Evolutionary conservation across 2,329 filamentous ascomycete species (phyloP).

Genomic region (Mycocentrospora acerina): DNA sequence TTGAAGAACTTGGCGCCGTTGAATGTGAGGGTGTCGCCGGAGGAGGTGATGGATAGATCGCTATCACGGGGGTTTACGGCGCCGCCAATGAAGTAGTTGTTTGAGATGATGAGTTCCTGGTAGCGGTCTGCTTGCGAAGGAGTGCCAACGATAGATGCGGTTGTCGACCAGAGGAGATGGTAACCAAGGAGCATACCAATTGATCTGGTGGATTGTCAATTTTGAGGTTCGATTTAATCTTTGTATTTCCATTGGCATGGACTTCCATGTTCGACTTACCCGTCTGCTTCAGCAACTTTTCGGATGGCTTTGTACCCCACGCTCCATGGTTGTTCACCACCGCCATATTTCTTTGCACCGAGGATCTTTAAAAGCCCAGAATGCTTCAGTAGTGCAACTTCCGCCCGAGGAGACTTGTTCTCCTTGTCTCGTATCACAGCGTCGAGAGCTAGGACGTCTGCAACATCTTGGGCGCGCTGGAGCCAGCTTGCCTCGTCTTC

Average conservation of each 20-base stretch:
- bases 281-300: slow-evolving; percentile 65
- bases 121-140: slow-evolving; percentile 60
- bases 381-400: slow-evolving; percentile 55
- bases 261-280: slow-evolving; percentile 47
- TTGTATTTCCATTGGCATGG: too few relatives aligned
- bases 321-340: slow-evolving; percentile 56
- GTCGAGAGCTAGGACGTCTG: slow-evolving; percentile 53
- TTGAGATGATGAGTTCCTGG: slow-evolving; percentile 59
- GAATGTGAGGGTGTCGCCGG: slow-evolving; percentile 60
- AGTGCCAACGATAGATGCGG: slow-evolving; percentile 61
- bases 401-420: slow-evolving; percentile 55
- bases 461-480: slow-evolving; percentile 51
- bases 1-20: slow-evolving; percentile 67
- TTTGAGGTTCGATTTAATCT: too few relatives aligned
- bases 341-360: slow-evolving; percentile 54
- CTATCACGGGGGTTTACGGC: slow-evolving; percentile 66
- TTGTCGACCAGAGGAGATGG: slow-evolving; percentile 65
- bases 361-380: slow-evolving; percentile 54
- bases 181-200: slow-evolving; percentile 68
- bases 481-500: slow-evolving; percentile 49
- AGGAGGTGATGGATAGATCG: slow-evolving; percentile 58
- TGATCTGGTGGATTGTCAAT: slow-evolving; percentile 37
- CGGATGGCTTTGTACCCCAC: slow-evolving; percentile 61
- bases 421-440: slow-evolving; percentile 52
- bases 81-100: slow-evolving; percentile 67